Percentiles rank a stretch among this genome's conserved stretches.
These are phyloP conservation scores for Brettanomyces custersianus DNA, from an alignment of 805 yeast species.

Conservation along the genomic window DNA sequence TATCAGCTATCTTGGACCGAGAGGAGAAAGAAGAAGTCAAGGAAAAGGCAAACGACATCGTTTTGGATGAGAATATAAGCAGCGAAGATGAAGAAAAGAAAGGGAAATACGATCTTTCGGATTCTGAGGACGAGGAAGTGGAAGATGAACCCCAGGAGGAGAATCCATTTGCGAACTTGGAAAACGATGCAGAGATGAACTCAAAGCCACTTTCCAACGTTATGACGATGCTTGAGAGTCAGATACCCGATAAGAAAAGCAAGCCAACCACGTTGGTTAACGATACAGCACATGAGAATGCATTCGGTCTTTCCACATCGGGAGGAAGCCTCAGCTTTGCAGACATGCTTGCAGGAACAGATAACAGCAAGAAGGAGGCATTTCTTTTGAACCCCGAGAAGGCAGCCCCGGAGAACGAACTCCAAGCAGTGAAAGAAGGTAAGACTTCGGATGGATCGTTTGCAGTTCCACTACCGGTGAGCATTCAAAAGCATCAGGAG, in stretches of 20 bases:
- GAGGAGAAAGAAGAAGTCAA: slow-evolving; percentile 23
- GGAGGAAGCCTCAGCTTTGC: slow-evolving; percentile 53
- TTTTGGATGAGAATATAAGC: slow-evolving; percentile 20
- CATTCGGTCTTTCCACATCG: slow-evolving; percentile 55
- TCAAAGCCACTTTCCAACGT: slow-evolving; percentile 45
- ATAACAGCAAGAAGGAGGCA: slow-evolving; percentile 16
- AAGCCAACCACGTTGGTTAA: slow-evolving; percentile 40
- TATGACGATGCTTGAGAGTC: slow-evolving; percentile 29
- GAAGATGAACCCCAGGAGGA: slow-evolving; percentile 19
- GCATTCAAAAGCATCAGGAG: slow-evolving; percentile 79
- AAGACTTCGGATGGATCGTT: slow-evolving; percentile 31
- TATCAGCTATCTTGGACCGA: slow-evolving; percentile 83
- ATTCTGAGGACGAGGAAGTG: slow-evolving; percentile 17
- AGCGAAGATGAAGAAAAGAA: slow-evolving; percentile 18
- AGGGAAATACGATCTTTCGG: slow-evolving; percentile 15
- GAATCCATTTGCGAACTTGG: slow-evolving; percentile 22
- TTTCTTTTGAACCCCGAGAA: slow-evolving; percentile 20
- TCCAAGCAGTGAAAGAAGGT: slow-evolving; percentile 17
- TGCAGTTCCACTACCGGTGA: slow-evolving; percentile 75
- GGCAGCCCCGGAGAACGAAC: slow-evolving; percentile 29
- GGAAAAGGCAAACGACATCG: slow-evolving; percentile 6
- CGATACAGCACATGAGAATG: slow-evolving; percentile 54
- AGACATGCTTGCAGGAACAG: slow-evolving; percentile 67
- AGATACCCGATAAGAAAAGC: slow-evolving; percentile 27
- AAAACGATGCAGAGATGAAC: slow-evolving; percentile 26